A percentile compares a stretch with the other conserved stretches of the same genome.
These are phyloP conservation scores for Trametes villosa DNA, from an alignment of 768 basidiomycete species.

Conservation along the genomic window DNA sequence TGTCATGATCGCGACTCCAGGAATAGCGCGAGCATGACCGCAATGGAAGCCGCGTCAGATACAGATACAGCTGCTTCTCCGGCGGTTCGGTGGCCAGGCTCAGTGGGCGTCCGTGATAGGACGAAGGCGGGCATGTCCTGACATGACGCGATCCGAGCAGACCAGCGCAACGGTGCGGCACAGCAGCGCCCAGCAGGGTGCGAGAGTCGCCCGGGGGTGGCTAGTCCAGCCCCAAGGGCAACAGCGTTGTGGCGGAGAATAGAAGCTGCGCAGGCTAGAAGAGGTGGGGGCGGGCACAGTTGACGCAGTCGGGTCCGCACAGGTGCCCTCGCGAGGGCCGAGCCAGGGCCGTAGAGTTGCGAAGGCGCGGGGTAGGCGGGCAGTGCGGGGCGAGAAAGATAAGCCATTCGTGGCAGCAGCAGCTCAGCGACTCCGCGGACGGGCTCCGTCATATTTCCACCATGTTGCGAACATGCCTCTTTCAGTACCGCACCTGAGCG, in stretches of 20 bases:
- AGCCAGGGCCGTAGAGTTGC: too few species aligned
- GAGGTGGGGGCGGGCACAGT: not conserved
- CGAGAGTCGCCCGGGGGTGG: not conserved
- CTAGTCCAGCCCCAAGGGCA: not conserved
- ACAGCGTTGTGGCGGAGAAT: constrained; percentile 7
- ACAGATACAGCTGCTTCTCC: constrained; percentile 12
- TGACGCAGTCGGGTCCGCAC: constrained; percentile 14
- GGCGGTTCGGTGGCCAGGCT: constrained; percentile 6
- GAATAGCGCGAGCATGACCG: not conserved
- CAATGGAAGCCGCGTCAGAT: constrained; percentile 13
- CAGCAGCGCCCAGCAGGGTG: not conserved
- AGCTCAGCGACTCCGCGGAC: constrained; percentile 4
- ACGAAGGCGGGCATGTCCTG: not conserved
- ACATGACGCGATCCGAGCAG: not conserved
- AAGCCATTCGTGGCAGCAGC: constrained; percentile 14
- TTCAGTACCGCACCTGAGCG: not conserved
- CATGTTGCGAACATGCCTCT: not conserved
- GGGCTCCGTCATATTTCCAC: constrained; percentile 5
- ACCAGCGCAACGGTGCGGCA: not conserved
- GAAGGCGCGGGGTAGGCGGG: too few species aligned
- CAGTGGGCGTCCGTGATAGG: constrained; percentile 8
- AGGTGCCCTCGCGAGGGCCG: not conserved
- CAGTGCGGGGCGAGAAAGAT: not conserved
- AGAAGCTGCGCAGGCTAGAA: not conserved
- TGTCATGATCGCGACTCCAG: constrained; percentile 5